Evolutionary conservation across 106 monocot species (phyloP).

Genomic region (Dioscorea zingiberensis): DNA sequence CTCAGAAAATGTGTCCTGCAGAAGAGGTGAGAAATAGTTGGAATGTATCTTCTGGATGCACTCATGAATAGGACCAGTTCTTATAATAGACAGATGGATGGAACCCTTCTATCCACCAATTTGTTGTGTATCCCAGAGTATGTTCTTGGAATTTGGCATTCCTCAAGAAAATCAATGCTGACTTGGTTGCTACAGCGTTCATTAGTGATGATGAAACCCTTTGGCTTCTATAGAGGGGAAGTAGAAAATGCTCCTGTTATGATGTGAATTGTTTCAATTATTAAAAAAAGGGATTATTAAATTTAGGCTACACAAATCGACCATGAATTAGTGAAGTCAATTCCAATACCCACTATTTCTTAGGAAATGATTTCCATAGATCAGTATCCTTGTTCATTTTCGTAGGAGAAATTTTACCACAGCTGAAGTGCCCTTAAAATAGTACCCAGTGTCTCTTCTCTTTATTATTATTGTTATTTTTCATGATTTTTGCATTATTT

Average conservation of each 20-base stretch:
- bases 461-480: neutral
- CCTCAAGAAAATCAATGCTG: neutral
- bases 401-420: neutral
- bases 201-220: too few relatives aligned
- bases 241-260: too few relatives aligned
- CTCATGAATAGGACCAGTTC: too few relatives aligned
- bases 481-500: neutral
- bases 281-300: too few relatives aligned
- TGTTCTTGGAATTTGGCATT: neutral
- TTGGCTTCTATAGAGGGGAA: too few relatives aligned
- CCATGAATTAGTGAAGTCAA: too few relatives aligned
- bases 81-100: too few relatives aligned
- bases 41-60: neutral
- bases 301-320: too few relatives aligned
- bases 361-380: too few relatives aligned
- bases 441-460: neutral
- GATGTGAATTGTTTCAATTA: too few relatives aligned
- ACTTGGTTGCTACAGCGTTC: neutral
- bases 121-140: neutral
- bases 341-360: too few relatives aligned
- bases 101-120: neutral
- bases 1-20: neutral
- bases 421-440: neutral
- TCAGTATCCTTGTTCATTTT: too few relatives aligned
- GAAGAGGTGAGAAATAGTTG: neutral